phyloP scores from a whole-genome alignment of 2,329 filamentous ascomycete genomes.

The Thielaviopsis ethacetica region DNA sequence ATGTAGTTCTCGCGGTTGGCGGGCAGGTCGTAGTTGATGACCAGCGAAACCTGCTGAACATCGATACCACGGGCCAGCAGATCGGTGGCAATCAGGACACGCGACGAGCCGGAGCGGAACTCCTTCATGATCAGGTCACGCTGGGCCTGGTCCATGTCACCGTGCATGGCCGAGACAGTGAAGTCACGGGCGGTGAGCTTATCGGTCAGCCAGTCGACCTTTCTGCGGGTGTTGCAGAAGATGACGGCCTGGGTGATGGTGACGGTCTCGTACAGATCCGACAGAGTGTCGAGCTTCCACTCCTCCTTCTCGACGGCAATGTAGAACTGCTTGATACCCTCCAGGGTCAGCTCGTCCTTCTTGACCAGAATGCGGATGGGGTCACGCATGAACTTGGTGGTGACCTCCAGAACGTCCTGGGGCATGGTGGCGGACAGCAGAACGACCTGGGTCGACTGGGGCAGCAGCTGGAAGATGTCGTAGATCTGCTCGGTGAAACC shows the following conservation, averaged over 20 bases:
- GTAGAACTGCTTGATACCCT: conserved; percentile 99
- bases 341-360: conserved; percentile 98
- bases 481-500: conserved; percentile 99
- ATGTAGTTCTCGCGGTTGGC: conserved; percentile 99
- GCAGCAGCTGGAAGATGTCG: conserved; percentile 98
- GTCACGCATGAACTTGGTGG: conserved; percentile 99
- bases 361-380: conserved; percentile 98
- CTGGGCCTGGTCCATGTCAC: conserved; percentile 96
- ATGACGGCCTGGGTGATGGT: conserved; percentile 99
- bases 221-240: conserved; percentile 99
- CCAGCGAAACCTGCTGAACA: conserved; percentile 96
- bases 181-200: conserved; percentile 98
- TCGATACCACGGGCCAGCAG: conserved; percentile 98
- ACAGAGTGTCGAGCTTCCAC: conserved; percentile 99
- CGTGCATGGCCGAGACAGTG: conserved; percentile 99
- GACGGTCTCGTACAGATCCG: conserved; percentile 96
- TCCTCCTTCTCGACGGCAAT: conserved; percentile 99
- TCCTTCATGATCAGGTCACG: conserved; percentile 99
- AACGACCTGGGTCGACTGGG: conserved; percentile 95
- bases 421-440: conserved; percentile 97
- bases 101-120: conserved; percentile 96
- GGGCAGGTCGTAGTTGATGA: conserved; percentile 99
- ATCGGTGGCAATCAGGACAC: conserved; percentile 97
- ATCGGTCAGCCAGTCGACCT: conserved; percentile 99
- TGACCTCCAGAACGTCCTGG: conserved; percentile 97